Evolutionary conservation across 2,329 filamentous ascomycete species (phyloP).

Genomic region (Pseudogymnoascus verrucosus): DNA sequence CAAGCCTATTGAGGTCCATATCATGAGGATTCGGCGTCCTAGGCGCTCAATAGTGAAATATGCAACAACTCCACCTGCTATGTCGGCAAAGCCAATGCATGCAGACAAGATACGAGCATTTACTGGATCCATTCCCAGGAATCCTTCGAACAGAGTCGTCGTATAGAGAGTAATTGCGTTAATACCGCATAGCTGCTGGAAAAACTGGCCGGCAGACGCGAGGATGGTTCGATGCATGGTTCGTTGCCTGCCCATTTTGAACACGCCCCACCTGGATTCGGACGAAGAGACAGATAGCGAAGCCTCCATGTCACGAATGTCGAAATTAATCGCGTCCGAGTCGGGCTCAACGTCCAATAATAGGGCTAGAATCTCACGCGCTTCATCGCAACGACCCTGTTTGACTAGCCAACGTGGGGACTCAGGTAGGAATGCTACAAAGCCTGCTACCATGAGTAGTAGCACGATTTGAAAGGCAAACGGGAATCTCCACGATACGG

Average conservation of each 20-base stretch:
- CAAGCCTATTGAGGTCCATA: constrained; percentile 24
- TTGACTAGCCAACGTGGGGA: constrained; percentile 11
- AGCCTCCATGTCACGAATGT: background rate
- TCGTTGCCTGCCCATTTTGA: background rate
- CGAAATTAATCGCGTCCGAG: constrained; percentile 8
- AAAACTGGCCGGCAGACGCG: constrained; percentile 15
- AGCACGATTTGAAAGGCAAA: constrained; percentile 49
- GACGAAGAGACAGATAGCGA: background rate
- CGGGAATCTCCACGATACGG: constrained; percentile 49
- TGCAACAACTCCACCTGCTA: constrained; percentile 34
- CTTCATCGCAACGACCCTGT: constrained; percentile 5
- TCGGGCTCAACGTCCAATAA: background rate
- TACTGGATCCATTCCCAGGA: background rate
- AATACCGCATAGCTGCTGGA: constrained; percentile 41
- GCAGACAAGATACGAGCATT: background rate
- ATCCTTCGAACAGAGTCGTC: constrained; percentile 3
- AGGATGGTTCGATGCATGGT: constrained; percentile 1
- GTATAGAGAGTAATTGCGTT: constrained; percentile 21
- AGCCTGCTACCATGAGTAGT: constrained; percentile 41
- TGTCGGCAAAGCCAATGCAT: constrained; percentile 46
- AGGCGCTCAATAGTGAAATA: constrained; percentile 11
- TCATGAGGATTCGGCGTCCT: constrained; percentile 9
- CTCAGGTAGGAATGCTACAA: constrained; percentile 5
- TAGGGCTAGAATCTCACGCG: background rate
- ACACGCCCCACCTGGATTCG: background rate